Evolutionary conservation across 1,284 basidiomycete species (phyloP), one percentile per base, ranked within the genome.

Genomic region (Volvariella volvacea): DNA sequence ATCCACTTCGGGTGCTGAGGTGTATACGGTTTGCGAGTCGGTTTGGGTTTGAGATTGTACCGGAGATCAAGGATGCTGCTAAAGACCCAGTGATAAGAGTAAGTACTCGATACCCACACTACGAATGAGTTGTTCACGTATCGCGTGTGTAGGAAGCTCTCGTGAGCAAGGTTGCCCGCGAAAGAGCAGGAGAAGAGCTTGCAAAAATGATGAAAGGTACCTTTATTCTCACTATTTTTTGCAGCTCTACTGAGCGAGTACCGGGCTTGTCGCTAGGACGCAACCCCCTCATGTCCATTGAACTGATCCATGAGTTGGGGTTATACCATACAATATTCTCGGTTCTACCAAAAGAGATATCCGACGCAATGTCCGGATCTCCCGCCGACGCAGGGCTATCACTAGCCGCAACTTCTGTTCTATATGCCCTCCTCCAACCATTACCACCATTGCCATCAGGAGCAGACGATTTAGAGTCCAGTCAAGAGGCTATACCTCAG

Each of bases 11-110:
- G 2, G 82, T 99, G 9, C 68, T 99, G 25, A 81, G 96, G 28
- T 94, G 92, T 52, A 69, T 99, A 14, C 74, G 96, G 44, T 99
- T 99, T 61, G 85, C 94, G 0, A 91, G 88, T 55, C 75, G 96
- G 22, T 92, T 93, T 59, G 84, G 85, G 8, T 96, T 95, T 56
- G 66, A 73, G 12, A 72, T 99, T 46, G 85, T 88, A n/a, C 64
- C 73, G 0, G 85, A 88, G 43, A 73, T 96, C 20, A 65, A 71
- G 42, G 70, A 76, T 3, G 83, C 89, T 6, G 83, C 84, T 15
- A 71, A 68, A 50, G 77, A 89, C 52, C 66, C 71, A 21, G 68
- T 71, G 42, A 88, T 96, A 38, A 81, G 90, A 67, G 90, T 87
- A 49, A 53, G 37, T 0, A 28, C 21, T 37, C 25, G 10, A 14